A percentile compares a stretch with the other conserved stretches of the same genome.
Conservation (phyloP, 2,329 filamentous ascomycete species). For the Pseudonectria buxi region DNA sequence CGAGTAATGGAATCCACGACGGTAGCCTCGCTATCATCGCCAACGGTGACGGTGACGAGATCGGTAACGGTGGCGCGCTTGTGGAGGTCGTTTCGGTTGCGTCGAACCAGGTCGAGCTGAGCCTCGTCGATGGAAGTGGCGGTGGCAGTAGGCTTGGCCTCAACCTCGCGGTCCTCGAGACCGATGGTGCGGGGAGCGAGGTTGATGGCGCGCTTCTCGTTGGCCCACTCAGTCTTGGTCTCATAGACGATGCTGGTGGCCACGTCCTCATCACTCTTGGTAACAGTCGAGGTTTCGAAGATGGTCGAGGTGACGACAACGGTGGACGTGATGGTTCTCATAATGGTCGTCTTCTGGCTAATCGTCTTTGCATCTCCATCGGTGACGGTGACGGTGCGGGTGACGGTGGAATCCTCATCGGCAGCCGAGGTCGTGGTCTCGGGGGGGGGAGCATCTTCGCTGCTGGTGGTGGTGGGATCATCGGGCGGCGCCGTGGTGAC, state of each 20-base stretch:
- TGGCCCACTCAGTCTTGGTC: slow-evolving; percentile 27
- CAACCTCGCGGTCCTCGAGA: slow-evolving; percentile 7
- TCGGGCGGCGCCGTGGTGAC: neutral
- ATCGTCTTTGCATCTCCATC: slow-evolving; percentile 19
- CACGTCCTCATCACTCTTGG: slow-evolving; percentile 27
- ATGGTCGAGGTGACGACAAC: slow-evolving; percentile 28
- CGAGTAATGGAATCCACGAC: slow-evolving; percentile 24
- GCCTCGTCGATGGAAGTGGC: slow-evolving; percentile 10
- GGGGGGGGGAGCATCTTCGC: slow-evolving; percentile 1
- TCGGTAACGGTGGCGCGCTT: slow-evolving; percentile 30
- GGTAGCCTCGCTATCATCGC: slow-evolving; percentile 15
- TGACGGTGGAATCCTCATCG: slow-evolving; percentile 23
- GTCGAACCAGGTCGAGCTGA: slow-evolving; percentile 12
- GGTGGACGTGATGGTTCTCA: slow-evolving; percentile 25
- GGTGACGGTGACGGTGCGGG: slow-evolving; percentile 26
- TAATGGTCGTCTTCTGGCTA: slow-evolving; percentile 24
- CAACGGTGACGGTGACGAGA: slow-evolving; percentile 26
- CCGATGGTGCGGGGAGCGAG: slow-evolving; percentile 22
- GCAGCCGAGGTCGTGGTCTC: slow-evolving; percentile 1
- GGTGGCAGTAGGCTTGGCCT: slow-evolving; percentile 12
- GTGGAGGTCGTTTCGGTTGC: slow-evolving; percentile 17
- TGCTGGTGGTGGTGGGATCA: slow-evolving; percentile 1
- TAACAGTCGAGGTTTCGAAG: slow-evolving; percentile 32
- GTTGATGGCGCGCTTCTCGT: slow-evolving; percentile 27
- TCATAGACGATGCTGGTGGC: slow-evolving; percentile 30